Evolutionary conservation across 768 basidiomycete species (phyloP).

Genomic region (Boletus bicolor): DNA sequence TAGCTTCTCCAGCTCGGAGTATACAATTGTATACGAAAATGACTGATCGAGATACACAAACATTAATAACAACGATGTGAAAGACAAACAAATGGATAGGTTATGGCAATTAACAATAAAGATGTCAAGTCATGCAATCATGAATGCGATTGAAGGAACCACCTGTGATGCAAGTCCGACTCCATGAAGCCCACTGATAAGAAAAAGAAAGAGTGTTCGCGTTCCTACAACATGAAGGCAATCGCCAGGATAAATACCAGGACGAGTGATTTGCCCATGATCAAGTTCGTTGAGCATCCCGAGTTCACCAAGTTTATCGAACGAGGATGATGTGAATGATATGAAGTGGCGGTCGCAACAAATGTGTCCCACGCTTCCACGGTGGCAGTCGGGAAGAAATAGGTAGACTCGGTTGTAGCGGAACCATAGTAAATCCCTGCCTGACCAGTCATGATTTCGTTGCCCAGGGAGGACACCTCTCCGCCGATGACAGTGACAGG

Average conservation of each 20-base stretch:
- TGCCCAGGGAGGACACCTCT: conserved; percentile 43
- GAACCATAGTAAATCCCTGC: conserved; percentile 56
- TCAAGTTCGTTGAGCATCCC: not conserved
- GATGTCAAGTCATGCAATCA: not conserved
- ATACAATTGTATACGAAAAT: not conserved
- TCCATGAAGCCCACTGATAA: not conserved
- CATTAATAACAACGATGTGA: not conserved
- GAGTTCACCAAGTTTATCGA: not conserved
- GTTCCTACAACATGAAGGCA: not conserved
- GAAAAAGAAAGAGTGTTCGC: not conserved
- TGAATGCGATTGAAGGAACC: not conserved
- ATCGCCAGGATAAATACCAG: not conserved
- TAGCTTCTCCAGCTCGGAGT: not conserved
- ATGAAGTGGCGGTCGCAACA: conserved; percentile 38
- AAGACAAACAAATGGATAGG: not conserved
- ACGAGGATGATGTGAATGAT: not conserved
- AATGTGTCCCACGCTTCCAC: conserved; percentile 55
- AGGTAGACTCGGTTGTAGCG: conserved; percentile 48
- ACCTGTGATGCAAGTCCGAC: not conserved
- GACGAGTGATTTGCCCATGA: not conserved
- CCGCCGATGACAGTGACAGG: conserved; percentile 44
- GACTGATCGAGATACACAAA: not conserved
- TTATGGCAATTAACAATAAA: conserved; percentile 4
- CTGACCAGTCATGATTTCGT: conserved; percentile 49
- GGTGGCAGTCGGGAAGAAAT: conserved; percentile 53